These are phyloP conservation scores for Wickerhamiella dianesei DNA, from an alignment of 805 yeast species.

Conservation along the genomic window DNA sequence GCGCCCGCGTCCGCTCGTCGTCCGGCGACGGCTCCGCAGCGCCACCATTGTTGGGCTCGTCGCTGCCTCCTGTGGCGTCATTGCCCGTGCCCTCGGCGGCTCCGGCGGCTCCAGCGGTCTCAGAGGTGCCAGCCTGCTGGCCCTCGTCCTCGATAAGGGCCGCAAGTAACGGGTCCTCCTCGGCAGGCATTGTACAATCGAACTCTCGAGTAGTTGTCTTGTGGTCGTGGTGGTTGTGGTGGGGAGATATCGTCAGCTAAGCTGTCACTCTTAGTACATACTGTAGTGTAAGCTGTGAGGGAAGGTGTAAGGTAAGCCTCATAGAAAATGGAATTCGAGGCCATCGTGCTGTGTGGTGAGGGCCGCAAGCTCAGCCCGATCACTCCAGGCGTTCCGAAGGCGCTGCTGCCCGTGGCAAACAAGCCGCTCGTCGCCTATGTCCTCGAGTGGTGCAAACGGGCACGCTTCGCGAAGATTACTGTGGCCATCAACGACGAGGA, in stretches of 20 bases:
- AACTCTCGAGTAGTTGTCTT: background rate
- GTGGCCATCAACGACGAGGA: conserved; percentile 44
- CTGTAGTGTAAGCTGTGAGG: too few species aligned
- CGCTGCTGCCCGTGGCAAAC: conserved; percentile 80
- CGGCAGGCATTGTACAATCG: background rate
- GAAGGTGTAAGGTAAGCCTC: background rate
- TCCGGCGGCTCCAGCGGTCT: background rate
- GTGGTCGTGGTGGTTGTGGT: background rate
- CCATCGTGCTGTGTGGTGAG: conserved; percentile 76
- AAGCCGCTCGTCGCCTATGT: conserved; percentile 78
- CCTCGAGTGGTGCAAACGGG: conserved; percentile 84
- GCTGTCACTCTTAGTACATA: too few species aligned
- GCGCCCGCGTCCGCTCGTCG: conserved; percentile 64
- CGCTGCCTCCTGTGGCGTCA: too few species aligned
- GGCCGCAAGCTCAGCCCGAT: conserved; percentile 67
- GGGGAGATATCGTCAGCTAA: background rate
- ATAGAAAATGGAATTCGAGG: conserved; percentile 72
- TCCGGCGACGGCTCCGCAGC: conserved; percentile 30
- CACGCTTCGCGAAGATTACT: conserved; percentile 51
- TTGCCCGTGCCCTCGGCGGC: too few species aligned
- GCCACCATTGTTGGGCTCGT: background rate
- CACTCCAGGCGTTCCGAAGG: conserved; percentile 59
- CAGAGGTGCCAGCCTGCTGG: background rate
- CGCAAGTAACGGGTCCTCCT: conserved; percentile 2
- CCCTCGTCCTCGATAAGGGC: conserved; percentile 13